Evolutionary conservation across 768 basidiomycete species (phyloP), one percentile per base, ranked within the genome.

Genomic region (Amanita rubescens): DNA sequence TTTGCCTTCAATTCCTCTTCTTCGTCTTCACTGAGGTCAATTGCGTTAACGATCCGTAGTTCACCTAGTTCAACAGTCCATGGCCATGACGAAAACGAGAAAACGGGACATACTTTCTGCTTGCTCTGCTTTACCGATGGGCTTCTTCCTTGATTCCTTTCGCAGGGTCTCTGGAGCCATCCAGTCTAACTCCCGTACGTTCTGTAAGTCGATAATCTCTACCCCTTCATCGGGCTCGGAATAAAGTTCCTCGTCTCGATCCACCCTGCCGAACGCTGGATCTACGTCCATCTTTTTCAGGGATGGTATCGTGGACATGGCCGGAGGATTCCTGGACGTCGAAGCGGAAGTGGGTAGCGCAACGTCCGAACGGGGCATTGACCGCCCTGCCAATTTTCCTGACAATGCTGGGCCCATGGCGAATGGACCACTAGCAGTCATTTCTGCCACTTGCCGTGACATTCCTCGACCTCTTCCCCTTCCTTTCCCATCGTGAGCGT

Each of bases 181-280:
- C 82, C 84, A 90, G 65, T 93, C 90, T 81, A 93, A 80, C 56
- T 82, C 72, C 48, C 77, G 70, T 27, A 93, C 81, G 54, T 84
- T 76, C 27, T 84, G 82, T 80, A 93, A 86, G 61, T 93, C 90
- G 37, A 93, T 73, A 49, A 92, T 90, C 69, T 91, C 87, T 22
- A 91, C 85, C 10, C 87, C 90, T 51, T 90, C 87, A 60, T 92
- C 90, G 11, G 88, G 87, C 55, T 93, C 90, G 15, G 90, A 93
- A 67, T 92, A 91, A 17, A 75, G 74, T 55, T 90, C 90, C 5
- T 72, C 81, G 15, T 86, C 81, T 15, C 78, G 75, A 44, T 76
- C 64, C 61, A 12, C 58, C 60, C 41, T 62, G 65, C 19, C 61
- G 65, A 32, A 62, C 62, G 25, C 55, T 55, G 7, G 11, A 7